Conservation (phyloP, 768 basidiomycete genomes). For the Cubamyces sp. region DNA sequence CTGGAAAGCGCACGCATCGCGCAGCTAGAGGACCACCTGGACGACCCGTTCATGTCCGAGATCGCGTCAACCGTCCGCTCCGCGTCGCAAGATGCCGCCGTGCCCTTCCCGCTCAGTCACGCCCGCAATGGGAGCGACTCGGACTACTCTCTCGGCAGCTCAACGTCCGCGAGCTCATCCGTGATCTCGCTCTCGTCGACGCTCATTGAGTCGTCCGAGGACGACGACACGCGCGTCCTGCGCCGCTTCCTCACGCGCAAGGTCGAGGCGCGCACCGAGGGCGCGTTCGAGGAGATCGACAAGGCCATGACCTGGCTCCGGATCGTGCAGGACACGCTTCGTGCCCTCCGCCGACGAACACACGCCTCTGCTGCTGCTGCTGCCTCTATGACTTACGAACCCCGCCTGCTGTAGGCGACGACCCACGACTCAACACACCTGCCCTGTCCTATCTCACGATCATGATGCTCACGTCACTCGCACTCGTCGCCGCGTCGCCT, state of each 20-base stretch:
- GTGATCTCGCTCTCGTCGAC: conserved; percentile 53
- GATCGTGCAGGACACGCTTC: conserved; percentile 55
- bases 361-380: neutral
- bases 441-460: too few relatives aligned
- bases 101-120: conserved; percentile 16
- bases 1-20: conserved; percentile 20
- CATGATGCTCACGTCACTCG: too few relatives aligned
- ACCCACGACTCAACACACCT: too few relatives aligned
- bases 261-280: conserved; percentile 58
- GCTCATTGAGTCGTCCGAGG: conserved; percentile 56
- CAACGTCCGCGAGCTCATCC: conserved; percentile 39
- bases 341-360: conserved; percentile 17
- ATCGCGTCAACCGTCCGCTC: conserved; percentile 18
- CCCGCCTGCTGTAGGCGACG: neutral
- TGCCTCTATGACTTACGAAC: neutral
- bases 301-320: conserved; percentile 60
- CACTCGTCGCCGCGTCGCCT: too few relatives aligned
- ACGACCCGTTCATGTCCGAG: conserved; percentile 23
- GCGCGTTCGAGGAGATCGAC: conserved; percentile 67
- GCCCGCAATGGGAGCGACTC: conserved; percentile 20
- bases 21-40: conserved; percentile 5
- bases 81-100: conserved; percentile 5
- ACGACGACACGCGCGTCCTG: conserved; percentile 65
- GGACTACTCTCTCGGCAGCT: conserved; percentile 12
- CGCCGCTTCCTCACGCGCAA: conserved; percentile 69